These are phyloP conservation scores for Petrea volubilis DNA, from an alignment of 257 asterid genomes.

Conservation along the genomic window DNA sequence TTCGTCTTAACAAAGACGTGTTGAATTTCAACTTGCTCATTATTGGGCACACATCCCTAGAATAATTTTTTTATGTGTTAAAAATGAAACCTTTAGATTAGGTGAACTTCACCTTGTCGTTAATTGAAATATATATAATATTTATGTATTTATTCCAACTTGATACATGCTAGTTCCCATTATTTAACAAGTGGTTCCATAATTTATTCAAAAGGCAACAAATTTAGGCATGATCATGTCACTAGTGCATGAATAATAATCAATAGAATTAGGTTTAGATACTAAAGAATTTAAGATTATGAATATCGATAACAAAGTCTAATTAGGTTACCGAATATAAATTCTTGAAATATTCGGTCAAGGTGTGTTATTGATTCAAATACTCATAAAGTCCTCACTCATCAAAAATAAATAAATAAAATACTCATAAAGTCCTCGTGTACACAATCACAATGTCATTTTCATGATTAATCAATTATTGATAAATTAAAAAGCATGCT, in stretches of 20 bases:
- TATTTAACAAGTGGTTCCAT: neutral
- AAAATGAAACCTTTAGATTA: conserved; percentile 6
- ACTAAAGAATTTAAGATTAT: neutral
- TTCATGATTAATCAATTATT: neutral
- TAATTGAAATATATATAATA: neutral
- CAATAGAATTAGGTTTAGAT: neutral
- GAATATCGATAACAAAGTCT: neutral
- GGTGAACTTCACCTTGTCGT: conserved; percentile 18
- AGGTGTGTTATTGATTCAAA: neutral
- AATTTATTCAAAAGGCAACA: neutral
- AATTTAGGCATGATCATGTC: conserved; percentile 8
- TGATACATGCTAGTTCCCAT: neutral
- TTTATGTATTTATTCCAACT: no score
- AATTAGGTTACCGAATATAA: neutral
- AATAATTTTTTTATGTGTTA: neutral
- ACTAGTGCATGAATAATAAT: conserved; percentile 8
- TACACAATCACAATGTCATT: no score
- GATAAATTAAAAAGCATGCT: neutral
- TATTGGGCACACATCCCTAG: conserved; percentile 27
- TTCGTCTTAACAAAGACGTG: conserved; percentile 25
- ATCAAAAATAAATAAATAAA: no score
- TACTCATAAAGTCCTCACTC: no score
- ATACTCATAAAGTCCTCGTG: no score
- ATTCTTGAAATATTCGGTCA: neutral
- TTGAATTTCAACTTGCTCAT: conserved; percentile 19